Evolutionary conservation across 2,329 filamentous ascomycete genomes (phyloP), one percentile per base, ranked within the genome.

Genomic region (Gaeumannomyces tritici): DNA sequence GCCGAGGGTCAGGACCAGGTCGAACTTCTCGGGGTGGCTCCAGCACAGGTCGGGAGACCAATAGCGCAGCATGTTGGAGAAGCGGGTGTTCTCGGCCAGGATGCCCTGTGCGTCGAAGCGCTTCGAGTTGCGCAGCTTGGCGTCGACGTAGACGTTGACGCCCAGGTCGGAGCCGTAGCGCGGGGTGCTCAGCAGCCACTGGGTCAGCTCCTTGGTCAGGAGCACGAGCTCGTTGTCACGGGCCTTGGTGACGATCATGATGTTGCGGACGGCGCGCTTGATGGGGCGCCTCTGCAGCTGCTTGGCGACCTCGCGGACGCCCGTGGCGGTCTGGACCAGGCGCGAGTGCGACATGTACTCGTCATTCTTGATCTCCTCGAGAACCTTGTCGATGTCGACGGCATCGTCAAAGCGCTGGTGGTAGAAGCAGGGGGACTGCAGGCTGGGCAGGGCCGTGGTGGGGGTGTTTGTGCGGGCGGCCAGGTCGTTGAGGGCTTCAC

Each of bases 181-280:
- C 15, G 95, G 92, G 3, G 92, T 97, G 65, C 83, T 84, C 64
- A 99, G 83, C 42, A 99, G 81, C 91, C 93, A 99, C 68, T 88
- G 85, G 13, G 93, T 82, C 64, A 99, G 79, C 73, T 99, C 92
- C 64, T 90, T 85, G 1, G 95, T 99, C 67, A 97, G 80, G 68
- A 89, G 85, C 42, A 99, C 93, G 21, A 99, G 83, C 68, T 91
- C 87, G 72, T 99, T 98, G 77, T 99, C 95, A 66, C 95, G 87
- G 27, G 95, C 95, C 76, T 98, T 99, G 65, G 95, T 99, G 66
- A 99, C 91, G 70, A 99, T 96, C 95, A 99, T 98, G 70, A 99
- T 85, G 73, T 91, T 97, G 71, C 86, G 87, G 58, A 99, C 93
- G 13, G 93, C 93, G 67, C 93, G 88, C 76, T 90, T 95, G 75